Evolutionary conservation across 306 rosid species (phyloP).

Genomic region (Carpinus fangiana): DNA sequence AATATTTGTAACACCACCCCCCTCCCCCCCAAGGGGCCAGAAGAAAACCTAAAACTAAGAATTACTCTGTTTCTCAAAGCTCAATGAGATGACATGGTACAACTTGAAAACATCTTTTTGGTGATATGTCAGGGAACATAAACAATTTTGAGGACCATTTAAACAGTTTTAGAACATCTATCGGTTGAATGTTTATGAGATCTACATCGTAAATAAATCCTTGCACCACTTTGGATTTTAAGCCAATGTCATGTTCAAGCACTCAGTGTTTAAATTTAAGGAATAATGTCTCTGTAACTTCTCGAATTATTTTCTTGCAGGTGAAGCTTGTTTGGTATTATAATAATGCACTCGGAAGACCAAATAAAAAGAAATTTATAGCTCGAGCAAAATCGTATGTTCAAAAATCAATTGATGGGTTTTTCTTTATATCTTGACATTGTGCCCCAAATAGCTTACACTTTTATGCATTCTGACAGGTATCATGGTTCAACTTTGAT

Average conservation of each 20-base stretch:
- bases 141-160: not conserved
- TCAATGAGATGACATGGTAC: not conserved
- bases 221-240: conserved; percentile 3
- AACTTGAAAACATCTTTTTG: not conserved
- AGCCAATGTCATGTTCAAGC: conserved; percentile 17
- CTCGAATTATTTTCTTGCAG: conserved; percentile 45
- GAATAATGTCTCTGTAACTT: conserved; percentile 3
- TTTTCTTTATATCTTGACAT: conserved; percentile 31
- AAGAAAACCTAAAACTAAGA: not conserved
- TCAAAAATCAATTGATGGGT: conserved; percentile 31
- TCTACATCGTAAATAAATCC: not conserved
- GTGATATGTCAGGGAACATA: not conserved
- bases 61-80: not conserved
- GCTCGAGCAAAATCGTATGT: conserved; percentile 83
- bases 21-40: no score
- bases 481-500: conserved; percentile 94
- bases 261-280: not conserved
- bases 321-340: conserved; percentile 98
- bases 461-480: conserved; percentile 44
- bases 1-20: no score
- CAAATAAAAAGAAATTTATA: conserved; percentile 86
- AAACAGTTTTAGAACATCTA: not conserved
- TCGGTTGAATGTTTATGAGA: not conserved
- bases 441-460: conserved; percentile 21
- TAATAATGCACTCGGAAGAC: conserved; percentile 92